Evolutionary conservation across 352 stramenopile species (phyloP).

Genomic region (Pythium pyrilobum): DNA sequence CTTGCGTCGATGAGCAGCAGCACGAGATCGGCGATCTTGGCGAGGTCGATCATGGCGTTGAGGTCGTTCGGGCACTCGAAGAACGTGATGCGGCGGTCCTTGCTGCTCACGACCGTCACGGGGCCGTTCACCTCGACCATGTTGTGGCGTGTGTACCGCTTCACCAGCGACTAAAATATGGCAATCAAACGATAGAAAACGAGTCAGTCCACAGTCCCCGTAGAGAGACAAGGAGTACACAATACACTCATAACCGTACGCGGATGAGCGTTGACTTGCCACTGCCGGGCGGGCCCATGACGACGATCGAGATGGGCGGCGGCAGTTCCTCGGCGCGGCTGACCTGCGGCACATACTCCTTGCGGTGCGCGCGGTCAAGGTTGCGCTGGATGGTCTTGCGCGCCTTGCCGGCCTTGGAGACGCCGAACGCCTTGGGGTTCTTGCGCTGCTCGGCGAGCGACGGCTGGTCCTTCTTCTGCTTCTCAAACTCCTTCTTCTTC

Average conservation of each 20-base stretch:
- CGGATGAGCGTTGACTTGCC: slow-evolving; percentile 99
- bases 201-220: neutral
- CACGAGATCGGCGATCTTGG: slow-evolving; percentile 99
- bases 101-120: slow-evolving; percentile 98
- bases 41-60: slow-evolving; percentile 93
- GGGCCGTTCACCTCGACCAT: slow-evolving; percentile 96
- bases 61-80: slow-evolving; percentile 98
- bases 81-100: slow-evolving; percentile 98
- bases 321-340: slow-evolving; percentile 82
- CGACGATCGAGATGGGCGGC: slow-evolving; percentile 94
- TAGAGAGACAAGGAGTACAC: neutral
- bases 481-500: slow-evolving; percentile 89
- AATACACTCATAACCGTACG: slow-evolving; percentile 27
- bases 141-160: slow-evolving; percentile 99
- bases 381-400: slow-evolving; percentile 98
- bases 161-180: slow-evolving; percentile 90
- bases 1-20: slow-evolving; percentile 99
- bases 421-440: slow-evolving; percentile 96
- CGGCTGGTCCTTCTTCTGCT: slow-evolving; percentile 76
- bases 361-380: slow-evolving; percentile 95
- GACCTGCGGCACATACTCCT: slow-evolving; percentile 94
- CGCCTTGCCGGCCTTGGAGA: slow-evolving; percentile 94
- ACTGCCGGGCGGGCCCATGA: slow-evolving; percentile 96
- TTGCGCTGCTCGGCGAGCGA: slow-evolving; percentile 90
- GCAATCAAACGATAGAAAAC: neutral